Evolutionary conservation across 2,329 filamentous ascomycete genomes (phyloP), one percentile per base, ranked within the genome.

Genomic region (Aspergillus floridensis): DNA sequence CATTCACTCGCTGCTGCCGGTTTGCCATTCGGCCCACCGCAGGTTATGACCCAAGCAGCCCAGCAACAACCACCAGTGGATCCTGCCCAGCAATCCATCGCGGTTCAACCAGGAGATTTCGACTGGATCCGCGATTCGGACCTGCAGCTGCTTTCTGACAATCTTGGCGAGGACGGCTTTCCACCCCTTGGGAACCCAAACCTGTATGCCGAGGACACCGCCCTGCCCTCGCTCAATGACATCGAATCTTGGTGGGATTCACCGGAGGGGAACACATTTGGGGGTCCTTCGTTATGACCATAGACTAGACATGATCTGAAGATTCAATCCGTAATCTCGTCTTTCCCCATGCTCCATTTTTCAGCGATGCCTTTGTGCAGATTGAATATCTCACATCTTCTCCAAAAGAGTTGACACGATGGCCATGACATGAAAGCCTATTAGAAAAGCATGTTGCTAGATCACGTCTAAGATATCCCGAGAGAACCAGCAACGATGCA

Each of bases 221-320:
- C 29, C 22, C 55, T 69, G 19, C 67, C 67, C 6, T 65, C 46
- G 58, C 49, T 67, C 7, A 63, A 63, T 10, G 70, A 72, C 59
- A 67, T 74, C 24, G 71, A 72, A 44, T 63, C 68, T 1, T 74
- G 72, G 72, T 74, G 72, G 72, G 69, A 68, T 48, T 64, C 69
- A 2, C 60, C 68, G 0, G 59, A 60, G 44, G 65, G 55, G 21
- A 62, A 63, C 51, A 55, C 56, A 10, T 52, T 66, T 22, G 61
- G 65, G 49, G 63, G 62, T 5, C 44, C 63, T 22, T 65, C 58
- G 35, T 46, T 66, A 60, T 71, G 66, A 59, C 59, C 24, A 55
- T 29, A 24, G 12, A 51, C n/a, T 44, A 19, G 38, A n/a, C n/a
- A 16, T 19, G 16, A 41, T n/a, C 2, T 2, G 16, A 7, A 44